Conservation (phyloP, 2,329 filamentous ascomycete genomes). For the Penicillium paneum region DNA sequence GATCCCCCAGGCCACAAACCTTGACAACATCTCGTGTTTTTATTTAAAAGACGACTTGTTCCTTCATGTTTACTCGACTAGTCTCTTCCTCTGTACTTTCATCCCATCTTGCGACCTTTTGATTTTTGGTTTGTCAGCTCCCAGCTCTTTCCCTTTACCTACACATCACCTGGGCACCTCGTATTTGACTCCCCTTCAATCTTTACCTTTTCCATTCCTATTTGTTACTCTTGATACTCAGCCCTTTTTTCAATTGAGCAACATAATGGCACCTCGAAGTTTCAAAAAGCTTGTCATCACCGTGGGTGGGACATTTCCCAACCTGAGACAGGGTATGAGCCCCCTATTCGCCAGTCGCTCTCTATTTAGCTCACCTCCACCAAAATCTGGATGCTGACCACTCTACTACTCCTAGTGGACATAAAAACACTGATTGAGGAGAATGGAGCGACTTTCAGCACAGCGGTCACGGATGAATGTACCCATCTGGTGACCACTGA, state of each 20-base stretch:
- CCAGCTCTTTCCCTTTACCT: background rate
- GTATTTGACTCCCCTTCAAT: background rate
- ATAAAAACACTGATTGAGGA: slow-evolving; percentile 33
- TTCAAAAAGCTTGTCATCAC: slow-evolving; percentile 46
- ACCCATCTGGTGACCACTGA: slow-evolving; percentile 41
- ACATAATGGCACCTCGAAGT: slow-evolving; percentile 23
- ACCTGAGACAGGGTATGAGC: slow-evolving; percentile 49
- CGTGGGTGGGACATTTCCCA: slow-evolving; percentile 60
- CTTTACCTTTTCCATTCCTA: too few species aligned
- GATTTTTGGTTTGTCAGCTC: background rate
- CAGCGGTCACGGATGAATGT: slow-evolving; percentile 29
- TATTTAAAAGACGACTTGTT: background rate
- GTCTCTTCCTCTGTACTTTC: background rate
- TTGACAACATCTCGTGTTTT: background rate
- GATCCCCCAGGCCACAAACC: background rate
- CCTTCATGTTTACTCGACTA: background rate
- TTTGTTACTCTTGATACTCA: background rate
- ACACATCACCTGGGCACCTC: background rate
- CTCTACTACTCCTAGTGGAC: slow-evolving; percentile 22
- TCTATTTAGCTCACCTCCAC: slow-evolving; percentile 11
- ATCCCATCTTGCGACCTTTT: background rate
- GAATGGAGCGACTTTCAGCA: slow-evolving; percentile 34
- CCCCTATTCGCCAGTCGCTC: slow-evolving; percentile 7
- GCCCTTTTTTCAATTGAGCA: background rate
- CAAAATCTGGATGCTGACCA: slow-evolving; percentile 2